Evolutionary conservation across 805 yeast genomes (phyloP), one percentile per base, ranked within the genome.

Genomic region (Cyberlindnera bimundalis): DNA sequence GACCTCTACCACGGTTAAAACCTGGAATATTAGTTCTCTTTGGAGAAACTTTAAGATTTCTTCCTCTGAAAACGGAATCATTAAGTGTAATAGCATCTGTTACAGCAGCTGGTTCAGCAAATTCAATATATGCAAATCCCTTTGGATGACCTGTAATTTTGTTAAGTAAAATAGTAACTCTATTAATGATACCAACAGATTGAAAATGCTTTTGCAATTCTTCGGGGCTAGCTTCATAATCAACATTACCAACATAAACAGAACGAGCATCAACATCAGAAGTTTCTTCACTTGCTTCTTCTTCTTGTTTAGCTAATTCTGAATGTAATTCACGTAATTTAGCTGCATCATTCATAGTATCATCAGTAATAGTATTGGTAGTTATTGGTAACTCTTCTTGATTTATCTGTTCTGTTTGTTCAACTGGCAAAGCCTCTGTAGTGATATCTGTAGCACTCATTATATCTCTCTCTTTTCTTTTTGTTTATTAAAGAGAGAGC

Each of bases 81-180:
- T 85, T 79, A 46, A 82, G 66, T 13, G 71, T 66, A 30, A 86
- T 68, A 2, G 95, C 95, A 45, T 73, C 70, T 15, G 74, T 67
- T 6, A 85, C 89, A 11, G 73, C 69, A n/a, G 71, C 70, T 11
- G 77, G 73, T 54, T 76, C 84, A n/a, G 79, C 74, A 56, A 86
- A 88, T 60, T 88, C 96, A 47, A 88, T 73, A 60, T 86, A 88
- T 2, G 96, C 96, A 64, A 73, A 86, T 1, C 96, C 96, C 62
- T 83, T 83, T 32, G 96, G 93, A 47, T 76, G 81, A 6, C 95
- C 95, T 0, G 93, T 79, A 52, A 66, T 62, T 60, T 80, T 82
- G 64, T 87, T 85, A 42, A 76, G 68, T 60, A 83, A 64, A 34
- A 88, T 86, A 3, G 93, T 86, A 25, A 87, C 88, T 52, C 96